These are phyloP conservation scores for Kodamaea jinghongensis DNA, from an alignment of 805 yeast species.

Conservation along the genomic window DNA sequence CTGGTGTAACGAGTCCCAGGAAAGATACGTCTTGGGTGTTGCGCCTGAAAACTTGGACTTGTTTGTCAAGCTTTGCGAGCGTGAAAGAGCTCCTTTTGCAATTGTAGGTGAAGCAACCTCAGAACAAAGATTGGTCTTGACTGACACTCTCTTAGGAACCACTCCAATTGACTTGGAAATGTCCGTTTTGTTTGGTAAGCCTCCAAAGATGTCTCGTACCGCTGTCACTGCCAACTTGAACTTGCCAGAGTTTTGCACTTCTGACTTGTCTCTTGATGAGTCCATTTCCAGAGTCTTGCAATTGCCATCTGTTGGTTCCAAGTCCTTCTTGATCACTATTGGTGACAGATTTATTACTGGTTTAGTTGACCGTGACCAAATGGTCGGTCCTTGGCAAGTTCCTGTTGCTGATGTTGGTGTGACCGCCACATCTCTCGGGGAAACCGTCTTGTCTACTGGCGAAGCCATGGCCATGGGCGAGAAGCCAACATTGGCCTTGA, in stretches of 20 bases:
- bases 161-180: slow-evolving; percentile 95
- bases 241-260: slow-evolving; percentile 40
- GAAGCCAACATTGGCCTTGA: slow-evolving; percentile 85
- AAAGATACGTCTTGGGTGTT: slow-evolving; percentile 93
- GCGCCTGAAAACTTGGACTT: slow-evolving; percentile 68
- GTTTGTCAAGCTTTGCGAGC: slow-evolving; percentile 78
- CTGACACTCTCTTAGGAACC: slow-evolving; percentile 71
- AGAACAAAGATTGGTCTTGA: slow-evolving; percentile 77
- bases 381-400: slow-evolving; percentile 99
- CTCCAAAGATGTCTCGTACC: slow-evolving; percentile 88
- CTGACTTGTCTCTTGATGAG: slow-evolving; percentile 46
- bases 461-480: slow-evolving; percentile 98
- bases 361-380: slow-evolving; percentile 92
- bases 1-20: slow-evolving; percentile 99
- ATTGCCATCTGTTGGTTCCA: slow-evolving; percentile 93
- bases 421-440: slow-evolving; percentile 86
- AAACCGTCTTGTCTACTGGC: slow-evolving; percentile 70
- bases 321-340: slow-evolving; percentile 91
- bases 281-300: slow-evolving; percentile 80
- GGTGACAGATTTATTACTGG: slow-evolving; percentile 99
- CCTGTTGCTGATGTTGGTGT: slow-evolving; percentile 99
- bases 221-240: slow-evolving; percentile 62
- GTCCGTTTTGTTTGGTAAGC: slow-evolving; percentile 93
- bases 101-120: slow-evolving; percentile 93
- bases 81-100: slow-evolving; percentile 96